These are phyloP conservation scores for Sechiopsis laciniata DNA, from an alignment of 306 rosid genomes.

Conservation along the genomic window DNA sequence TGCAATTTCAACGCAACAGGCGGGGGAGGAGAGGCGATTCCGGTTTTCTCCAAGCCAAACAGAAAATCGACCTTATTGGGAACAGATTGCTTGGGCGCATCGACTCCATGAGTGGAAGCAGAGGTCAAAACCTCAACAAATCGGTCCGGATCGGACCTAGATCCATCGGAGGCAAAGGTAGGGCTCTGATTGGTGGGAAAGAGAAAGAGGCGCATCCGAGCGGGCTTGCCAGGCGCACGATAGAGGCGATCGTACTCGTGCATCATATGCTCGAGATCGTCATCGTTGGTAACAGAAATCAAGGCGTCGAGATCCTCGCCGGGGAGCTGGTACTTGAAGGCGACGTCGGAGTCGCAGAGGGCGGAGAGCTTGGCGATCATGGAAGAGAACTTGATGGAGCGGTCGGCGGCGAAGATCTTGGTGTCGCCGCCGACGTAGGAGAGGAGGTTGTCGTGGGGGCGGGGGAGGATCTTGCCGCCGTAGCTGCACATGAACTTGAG, in stretches of 20 bases:
- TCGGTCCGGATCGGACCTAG: constrained; percentile 42
- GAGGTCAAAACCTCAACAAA: constrained; percentile 53
- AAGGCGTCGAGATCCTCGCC: constrained; percentile 93
- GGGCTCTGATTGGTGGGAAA: constrained; percentile 25
- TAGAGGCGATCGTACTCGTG: constrained; percentile 86
- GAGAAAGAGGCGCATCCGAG: constrained; percentile 75
- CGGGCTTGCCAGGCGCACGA: constrained; percentile 57
- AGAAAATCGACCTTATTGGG: constrained; percentile 50
- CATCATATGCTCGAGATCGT: constrained; percentile 95
- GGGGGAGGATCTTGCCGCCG: constrained; percentile 93
- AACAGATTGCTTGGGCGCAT: constrained; percentile 35
- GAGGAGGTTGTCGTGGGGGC: constrained; percentile 76
- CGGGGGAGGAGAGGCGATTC: constrained; percentile 29
- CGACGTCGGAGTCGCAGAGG: constrained; percentile 45
- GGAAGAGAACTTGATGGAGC: constrained; percentile 46
- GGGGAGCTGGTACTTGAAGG: constrained; percentile 92
- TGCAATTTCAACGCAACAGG: constrained; percentile 31
- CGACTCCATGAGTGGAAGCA: constrained; percentile 31
- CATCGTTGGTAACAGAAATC: constrained; percentile 85
- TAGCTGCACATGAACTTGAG: constrained; percentile 89
- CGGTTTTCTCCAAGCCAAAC: constrained; percentile 50
- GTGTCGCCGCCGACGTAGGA: constrained; percentile 90
- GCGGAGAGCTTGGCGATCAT: constrained; percentile 56
- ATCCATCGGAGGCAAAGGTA: constrained; percentile 37
- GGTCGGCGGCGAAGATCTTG: constrained; percentile 88